Conservation (phyloP, 495 filamentous ascomycete species). For the Staphylotrichum longicolle region DNA sequence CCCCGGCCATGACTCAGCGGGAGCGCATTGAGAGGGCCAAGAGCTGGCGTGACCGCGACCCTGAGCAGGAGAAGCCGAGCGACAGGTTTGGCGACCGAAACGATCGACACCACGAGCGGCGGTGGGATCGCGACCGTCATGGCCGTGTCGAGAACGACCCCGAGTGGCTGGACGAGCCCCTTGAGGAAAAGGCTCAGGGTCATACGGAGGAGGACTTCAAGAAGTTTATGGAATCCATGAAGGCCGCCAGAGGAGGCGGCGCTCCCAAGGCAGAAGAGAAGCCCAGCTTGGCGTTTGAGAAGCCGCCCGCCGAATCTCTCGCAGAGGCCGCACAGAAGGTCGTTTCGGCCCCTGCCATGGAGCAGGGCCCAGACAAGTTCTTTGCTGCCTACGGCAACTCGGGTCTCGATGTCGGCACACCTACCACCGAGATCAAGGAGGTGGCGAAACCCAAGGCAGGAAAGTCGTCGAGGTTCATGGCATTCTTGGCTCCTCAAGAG, state of each 20-base stretch:
- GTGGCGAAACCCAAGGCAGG: conserved; percentile 41
- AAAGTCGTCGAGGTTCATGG: conserved; percentile 79
- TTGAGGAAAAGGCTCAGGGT: conserved; percentile 63
- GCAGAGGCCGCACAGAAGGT: conserved; percentile 48
- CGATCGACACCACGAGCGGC: conserved; percentile 45
- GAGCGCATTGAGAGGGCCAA: conserved; percentile 57
- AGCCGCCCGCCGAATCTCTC: conserved; percentile 28
- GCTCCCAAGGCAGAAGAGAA: conserved; percentile 49
- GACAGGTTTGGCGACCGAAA: conserved; percentile 45
- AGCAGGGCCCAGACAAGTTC: conserved; percentile 73
- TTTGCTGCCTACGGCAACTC: conserved; percentile 64
- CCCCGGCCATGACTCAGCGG: conserved; percentile 44
- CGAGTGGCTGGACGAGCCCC: conserved; percentile 80
- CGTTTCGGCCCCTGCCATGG: conserved; percentile 57
- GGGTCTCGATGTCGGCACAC: conserved; percentile 39
- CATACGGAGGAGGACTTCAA: conserved; percentile 92
- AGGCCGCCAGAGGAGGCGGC: conserved; percentile 52
- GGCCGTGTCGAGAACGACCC: conserved; percentile 71
- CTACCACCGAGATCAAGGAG: conserved; percentile 42
- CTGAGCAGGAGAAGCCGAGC: conserved; percentile 39
- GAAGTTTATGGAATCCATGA: conserved; percentile 92
- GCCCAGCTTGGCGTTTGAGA: conserved; percentile 36
- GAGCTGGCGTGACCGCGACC: conserved; percentile 68
- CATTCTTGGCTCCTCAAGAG: conserved; percentile 69
- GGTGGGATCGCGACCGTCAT: conserved; percentile 65